These are phyloP conservation scores for Backusella psychrophila DNA, from an alignment of 192 early-diverging fungal genomes.

Conservation along the genomic window DNA sequence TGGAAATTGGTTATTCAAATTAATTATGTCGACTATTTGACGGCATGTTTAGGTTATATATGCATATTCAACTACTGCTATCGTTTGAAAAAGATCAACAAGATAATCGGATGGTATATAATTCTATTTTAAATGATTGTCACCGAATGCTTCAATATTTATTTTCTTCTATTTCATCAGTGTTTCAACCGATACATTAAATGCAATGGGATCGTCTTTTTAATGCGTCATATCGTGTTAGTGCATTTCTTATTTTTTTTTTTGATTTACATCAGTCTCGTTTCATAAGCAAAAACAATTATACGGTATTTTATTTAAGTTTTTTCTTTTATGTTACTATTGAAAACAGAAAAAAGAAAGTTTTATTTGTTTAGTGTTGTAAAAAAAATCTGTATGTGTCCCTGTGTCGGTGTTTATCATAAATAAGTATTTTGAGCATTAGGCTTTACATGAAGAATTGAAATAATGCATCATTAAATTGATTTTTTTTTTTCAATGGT, in stretches of 20 bases:
- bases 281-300: not conserved
- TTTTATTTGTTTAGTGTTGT: not conserved
- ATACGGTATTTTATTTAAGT: not conserved
- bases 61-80: not conserved
- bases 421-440: not conserved
- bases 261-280: not conserved
- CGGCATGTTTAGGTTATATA: not conserved
- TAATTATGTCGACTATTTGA: not conserved
- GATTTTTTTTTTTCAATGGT: not conserved
- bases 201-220: not conserved
- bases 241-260: not conserved
- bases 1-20: not conserved
- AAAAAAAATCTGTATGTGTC: not conserved
- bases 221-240: not conserved
- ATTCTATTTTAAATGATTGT: constrained; percentile 1
- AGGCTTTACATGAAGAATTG: constrained; percentile 1
- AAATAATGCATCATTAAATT: not conserved
- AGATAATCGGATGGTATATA: not conserved
- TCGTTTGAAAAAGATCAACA: not conserved
- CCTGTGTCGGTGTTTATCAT: constrained; percentile 2
- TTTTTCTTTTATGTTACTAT: not conserved
- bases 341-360: not conserved
- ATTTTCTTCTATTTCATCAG: not conserved
- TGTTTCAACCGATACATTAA: not conserved
- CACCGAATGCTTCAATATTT: constrained; percentile 1